Base-by-base conservation (phyloP, 306 rosid species). In the Cercis canadensis region DNA sequence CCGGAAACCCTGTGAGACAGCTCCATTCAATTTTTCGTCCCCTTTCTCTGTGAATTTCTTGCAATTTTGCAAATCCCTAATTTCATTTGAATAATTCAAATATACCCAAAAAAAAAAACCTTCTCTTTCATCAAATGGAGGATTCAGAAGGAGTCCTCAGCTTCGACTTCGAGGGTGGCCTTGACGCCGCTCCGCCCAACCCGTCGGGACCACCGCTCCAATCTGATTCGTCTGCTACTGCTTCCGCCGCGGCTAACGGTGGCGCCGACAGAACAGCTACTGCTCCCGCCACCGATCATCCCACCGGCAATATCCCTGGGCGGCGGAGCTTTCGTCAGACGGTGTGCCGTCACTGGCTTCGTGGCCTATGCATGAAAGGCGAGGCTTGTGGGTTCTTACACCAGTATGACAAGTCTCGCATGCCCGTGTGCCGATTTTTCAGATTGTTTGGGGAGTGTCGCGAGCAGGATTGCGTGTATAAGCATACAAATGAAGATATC, bases 161-260 rank as follows among this genome's bases (percentile, higher is more conserved):
- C 77, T 94, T 94, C 83, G 99, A 94, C 79, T 94, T 94, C 77
- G 99, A 94, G 75, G 99, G 99, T 44, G 97, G 97, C 63, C 97
- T 94, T 77, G 99, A 94, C 57, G 41, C 81, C 49, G 74, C 73
- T 31, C 83, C 87, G 7, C 75, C 82, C 46, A 66, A 78, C 58
- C 79, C 92, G 6, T 80, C 87, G 6, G 83, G 75, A 11, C 86
- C 92, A 0, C 70, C 84, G 11, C 29, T 78, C 69, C 88, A 77
- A 0, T 39, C 89, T 21, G 92, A 86, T 18, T 61, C 87, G 39
- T 67, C 90, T 0, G 70, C 77, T 4, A 84, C 78, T 2, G 15
- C 77, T 14, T 45, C 73, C 36, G 4, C 34, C 43, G 43, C 43
- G 1, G 7, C 43, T 37, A 37, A 82, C 52, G 86, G 83, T 8